These are phyloP conservation scores for Ploettnerulaceae sp. DNA, from an alignment of 2,329 filamentous ascomycete genomes.

Conservation along the genomic window DNA sequence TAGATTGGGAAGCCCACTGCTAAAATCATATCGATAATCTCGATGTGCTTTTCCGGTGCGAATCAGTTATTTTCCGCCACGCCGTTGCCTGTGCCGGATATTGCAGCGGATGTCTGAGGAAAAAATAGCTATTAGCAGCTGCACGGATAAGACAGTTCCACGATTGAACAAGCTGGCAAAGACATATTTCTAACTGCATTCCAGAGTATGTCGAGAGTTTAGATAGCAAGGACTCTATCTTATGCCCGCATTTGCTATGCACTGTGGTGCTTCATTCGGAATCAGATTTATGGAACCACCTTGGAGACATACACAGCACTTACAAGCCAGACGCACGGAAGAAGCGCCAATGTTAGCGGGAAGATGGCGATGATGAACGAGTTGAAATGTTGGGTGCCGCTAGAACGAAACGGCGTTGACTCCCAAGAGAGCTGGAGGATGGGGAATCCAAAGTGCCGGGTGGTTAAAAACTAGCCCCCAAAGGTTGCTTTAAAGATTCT, in stretches of 20 bases:
- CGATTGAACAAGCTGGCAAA: conserved; percentile 7
- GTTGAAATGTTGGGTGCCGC: conserved; percentile 5
- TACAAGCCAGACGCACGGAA: conserved; percentile 10
- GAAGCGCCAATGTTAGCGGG: conserved; percentile 8
- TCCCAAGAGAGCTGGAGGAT: conserved; percentile 13
- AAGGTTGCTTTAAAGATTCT: conserved; percentile 9
- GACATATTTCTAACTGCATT: conserved; percentile 12
- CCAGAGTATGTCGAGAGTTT: conserved; percentile 10
- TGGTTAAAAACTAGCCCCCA: conserved; percentile 10
- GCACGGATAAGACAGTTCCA: not conserved
- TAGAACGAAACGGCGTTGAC: conserved; percentile 10
- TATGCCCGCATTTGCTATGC: conserved; percentile 12
- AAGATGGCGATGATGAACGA: conserved; percentile 12
- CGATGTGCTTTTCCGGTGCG: conserved; percentile 14
- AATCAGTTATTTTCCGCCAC: conserved; percentile 10
- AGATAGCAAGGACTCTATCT: conserved; percentile 11
- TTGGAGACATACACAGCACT: conserved; percentile 14
- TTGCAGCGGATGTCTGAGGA: conserved; percentile 9
- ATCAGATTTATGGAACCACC: conserved; percentile 13
- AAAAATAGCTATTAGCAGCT: conserved; percentile 7
- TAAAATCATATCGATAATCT: conserved; percentile 18
- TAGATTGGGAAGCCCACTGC: conserved; percentile 15
- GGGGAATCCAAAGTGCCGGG: conserved; percentile 6
- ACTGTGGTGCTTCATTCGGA: conserved; percentile 13
- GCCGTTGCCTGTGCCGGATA: conserved; percentile 13